Conservation (phyloP, 495 filamentous ascomycete species). For the Hypoxylon rickii region DNA sequence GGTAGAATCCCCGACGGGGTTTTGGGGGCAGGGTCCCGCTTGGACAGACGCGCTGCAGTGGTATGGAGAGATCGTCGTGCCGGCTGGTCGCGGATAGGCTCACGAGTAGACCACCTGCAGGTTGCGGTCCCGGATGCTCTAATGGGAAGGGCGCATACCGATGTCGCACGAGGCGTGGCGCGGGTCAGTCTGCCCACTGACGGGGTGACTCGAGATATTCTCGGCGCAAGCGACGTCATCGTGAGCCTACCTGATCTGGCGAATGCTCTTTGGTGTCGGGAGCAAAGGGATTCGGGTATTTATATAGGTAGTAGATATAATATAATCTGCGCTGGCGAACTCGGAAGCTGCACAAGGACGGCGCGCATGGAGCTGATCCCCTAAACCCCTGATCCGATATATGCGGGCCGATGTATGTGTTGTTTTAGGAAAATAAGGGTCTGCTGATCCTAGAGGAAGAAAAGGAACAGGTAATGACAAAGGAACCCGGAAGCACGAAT, state of each 20-base stretch:
- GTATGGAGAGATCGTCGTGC: slow-evolving; percentile 17
- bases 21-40: not conserved
- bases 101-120: slow-evolving; percentile 4
- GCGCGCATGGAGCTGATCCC: not conserved
- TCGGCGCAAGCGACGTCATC: slow-evolving; percentile 31
- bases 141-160: slow-evolving; percentile 10
- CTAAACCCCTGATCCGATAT: slow-evolving; percentile 1
- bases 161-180: slow-evolving; percentile 11
- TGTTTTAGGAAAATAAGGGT: slow-evolving; percentile 4
- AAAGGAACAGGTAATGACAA: not conserved
- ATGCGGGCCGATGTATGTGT: slow-evolving; percentile 9
- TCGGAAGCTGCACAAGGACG: not conserved
- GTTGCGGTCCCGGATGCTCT: slow-evolving; percentile 8
- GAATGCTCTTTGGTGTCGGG: not conserved
- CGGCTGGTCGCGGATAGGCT: slow-evolving; percentile 10
- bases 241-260: slow-evolving; percentile 6
- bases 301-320: not conserved
- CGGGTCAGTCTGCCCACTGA: slow-evolving; percentile 28
- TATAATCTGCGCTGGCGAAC: not conserved
- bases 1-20: slow-evolving; percentile 54
- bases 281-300: not conserved
- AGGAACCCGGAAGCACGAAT: slow-evolving; percentile 4
- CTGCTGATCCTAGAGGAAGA: slow-evolving; percentile 3
- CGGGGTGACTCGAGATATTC: slow-evolving; percentile 25
- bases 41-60: slow-evolving; percentile 7